phyloP scores from a whole-genome alignment of 257 asterid genomes.

The Handroanthus guayacan region DNA sequence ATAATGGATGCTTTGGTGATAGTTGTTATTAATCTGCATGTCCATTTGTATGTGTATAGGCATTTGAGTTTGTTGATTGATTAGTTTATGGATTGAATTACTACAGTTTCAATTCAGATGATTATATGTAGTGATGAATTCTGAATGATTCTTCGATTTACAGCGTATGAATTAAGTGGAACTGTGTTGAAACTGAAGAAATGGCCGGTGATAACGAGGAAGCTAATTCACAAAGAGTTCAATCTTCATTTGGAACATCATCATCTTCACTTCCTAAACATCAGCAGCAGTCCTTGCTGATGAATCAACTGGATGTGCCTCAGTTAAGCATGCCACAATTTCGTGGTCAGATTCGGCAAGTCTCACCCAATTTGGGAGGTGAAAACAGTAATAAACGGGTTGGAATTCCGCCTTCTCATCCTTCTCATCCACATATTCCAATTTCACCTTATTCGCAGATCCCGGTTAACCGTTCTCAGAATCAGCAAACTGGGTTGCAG shows the following conservation, averaged over 20 bases:
- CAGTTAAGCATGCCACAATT: conserved; percentile 66
- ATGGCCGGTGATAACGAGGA: conserved; percentile 78
- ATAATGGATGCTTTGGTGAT: neutral
- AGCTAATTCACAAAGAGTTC: conserved; percentile 72
- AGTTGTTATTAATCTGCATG: conserved; percentile 23
- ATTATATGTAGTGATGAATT: neutral
- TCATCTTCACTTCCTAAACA: conserved; percentile 66
- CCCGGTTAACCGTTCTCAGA: conserved; percentile 56
- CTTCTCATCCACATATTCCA: conserved; percentile 92
- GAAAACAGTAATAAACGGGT: conserved; percentile 63
- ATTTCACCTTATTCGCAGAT: conserved; percentile 88
- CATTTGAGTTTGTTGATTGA: conserved; percentile 31
- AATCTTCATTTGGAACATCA: conserved; percentile 77
- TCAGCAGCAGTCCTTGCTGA: conserved; percentile 48
- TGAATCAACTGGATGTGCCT: conserved; percentile 71
- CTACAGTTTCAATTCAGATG: conserved; percentile 22
- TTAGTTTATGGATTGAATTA: conserved; percentile 20
- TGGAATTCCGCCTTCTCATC: conserved; percentile 95
- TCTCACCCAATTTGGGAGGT: conserved; percentile 55
- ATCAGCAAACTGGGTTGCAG: conserved; percentile 70
- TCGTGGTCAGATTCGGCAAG: conserved; percentile 68
- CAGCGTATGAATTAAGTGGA: neutral
- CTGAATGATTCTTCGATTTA: conserved; percentile 24
- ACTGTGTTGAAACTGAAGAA: conserved; percentile 37
- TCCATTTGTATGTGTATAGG: conserved; percentile 11